Evolutionary conservation across 768 basidiomycete genomes (phyloP), one percentile per base, ranked within the genome.

Genomic region (Suillus subluteus): DNA sequence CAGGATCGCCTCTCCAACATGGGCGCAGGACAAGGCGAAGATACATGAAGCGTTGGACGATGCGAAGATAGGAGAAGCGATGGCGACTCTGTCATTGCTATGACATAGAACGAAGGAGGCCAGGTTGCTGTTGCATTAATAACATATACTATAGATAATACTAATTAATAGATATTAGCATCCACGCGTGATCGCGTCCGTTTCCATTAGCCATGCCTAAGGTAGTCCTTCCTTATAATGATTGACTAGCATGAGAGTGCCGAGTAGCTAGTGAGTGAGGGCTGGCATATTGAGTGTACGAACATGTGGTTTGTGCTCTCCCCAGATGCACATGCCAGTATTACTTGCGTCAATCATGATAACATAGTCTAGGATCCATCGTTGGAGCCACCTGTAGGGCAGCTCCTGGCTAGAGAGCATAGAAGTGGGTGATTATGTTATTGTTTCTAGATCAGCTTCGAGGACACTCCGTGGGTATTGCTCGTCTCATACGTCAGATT

Each of bases 1-100:
- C 58, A 74, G 76, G 69, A 18, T 77, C 48, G 40, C 70, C 12
- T 70, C 73, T 2, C 70, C 69, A 5, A 43, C 62, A 26, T 76
- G 76, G 75, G 69, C 58, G 18, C 46, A 58, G 23, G 75, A 71
- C 41, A 63, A 72, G 65, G 26, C 30, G 23, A 73, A 64, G 58
- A 44, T 73, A 13, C 43, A 13, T 3, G 32, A 32, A 2, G 32
- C 2, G 32, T 32, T 32, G 32, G 32, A 35, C 6, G 35, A 35
- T 3, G 35, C 6, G 35, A 35, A 35, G 35, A 35, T 35, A 35
- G 4, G 6, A 2, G 67, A 69, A 6, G 9, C 37, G 37, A 11
- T 37, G 9, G 9, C 9, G 13, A 62, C 58, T 26, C 58, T 12
- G 9, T 26, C 40, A 12, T 41, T 23, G 18, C 26, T 61, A 12